A percentile compares a stretch with the other conserved stretches of the same genome.
Evolutionary conservation across 179 eudicot genomes (phyloP).

Genomic region (Corrigiola litoralis): DNA sequence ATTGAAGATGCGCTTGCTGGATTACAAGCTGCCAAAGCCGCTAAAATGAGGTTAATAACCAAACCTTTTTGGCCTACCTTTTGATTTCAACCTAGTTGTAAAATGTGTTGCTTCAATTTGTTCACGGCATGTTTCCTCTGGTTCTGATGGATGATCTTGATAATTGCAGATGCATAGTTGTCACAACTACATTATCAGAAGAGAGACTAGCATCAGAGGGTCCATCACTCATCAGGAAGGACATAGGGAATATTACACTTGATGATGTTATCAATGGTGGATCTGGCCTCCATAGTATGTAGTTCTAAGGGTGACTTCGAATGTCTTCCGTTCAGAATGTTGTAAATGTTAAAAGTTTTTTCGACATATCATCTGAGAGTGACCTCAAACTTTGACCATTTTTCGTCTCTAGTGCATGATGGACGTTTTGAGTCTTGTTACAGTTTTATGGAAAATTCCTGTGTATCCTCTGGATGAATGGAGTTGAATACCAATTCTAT

Average conservation of each 20-base stretch:
- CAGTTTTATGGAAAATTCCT: slow-evolving; percentile 1
- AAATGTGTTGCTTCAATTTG: neutral
- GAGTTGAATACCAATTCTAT: neutral
- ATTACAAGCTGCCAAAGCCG: slow-evolving; percentile 93
- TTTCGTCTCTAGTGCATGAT: slow-evolving; percentile 13
- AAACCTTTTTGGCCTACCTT: neutral
- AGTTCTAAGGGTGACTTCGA: slow-evolving; percentile 36
- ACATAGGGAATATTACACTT: slow-evolving; percentile 75
- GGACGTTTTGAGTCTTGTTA: neutral
- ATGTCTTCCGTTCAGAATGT: slow-evolving; percentile 13
- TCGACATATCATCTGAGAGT: slow-evolving; percentile 11
- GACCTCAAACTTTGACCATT: slow-evolving; percentile 11
- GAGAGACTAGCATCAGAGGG: slow-evolving; percentile 58
- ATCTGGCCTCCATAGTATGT: slow-evolving; percentile 75
- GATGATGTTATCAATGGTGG: slow-evolving; percentile 88
- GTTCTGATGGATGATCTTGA: slow-evolving; percentile 16
- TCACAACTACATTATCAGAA: slow-evolving; percentile 81
- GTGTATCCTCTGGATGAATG: slow-evolving; percentile 7
- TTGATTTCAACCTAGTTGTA: neutral
- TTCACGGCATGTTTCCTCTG: neutral
- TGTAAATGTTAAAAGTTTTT: slow-evolving; percentile 15
- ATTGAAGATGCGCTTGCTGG: slow-evolving; percentile 99
- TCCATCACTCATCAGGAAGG: slow-evolving; percentile 77
- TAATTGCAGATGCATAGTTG: slow-evolving; percentile 85
- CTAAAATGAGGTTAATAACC: slow-evolving; percentile 75